These are phyloP conservation scores for Domatiomyces catenatus DNA, from an alignment of 2,329 filamentous ascomycete species.

Conservation along the genomic window DNA sequence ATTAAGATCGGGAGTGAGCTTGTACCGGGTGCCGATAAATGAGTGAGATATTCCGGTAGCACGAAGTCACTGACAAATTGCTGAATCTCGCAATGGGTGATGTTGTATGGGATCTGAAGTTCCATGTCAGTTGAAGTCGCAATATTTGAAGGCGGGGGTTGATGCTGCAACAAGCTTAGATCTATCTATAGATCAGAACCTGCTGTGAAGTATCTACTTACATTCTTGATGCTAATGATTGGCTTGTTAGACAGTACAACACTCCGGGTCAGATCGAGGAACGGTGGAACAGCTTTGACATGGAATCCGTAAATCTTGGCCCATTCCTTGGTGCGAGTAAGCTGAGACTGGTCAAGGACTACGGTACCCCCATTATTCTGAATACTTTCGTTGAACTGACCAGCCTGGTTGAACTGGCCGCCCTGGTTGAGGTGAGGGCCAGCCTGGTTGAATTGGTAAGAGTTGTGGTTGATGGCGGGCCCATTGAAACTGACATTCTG, in stretches of 20 bases:
- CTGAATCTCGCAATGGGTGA: slow-evolving; percentile 34
- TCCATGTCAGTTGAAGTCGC: background rate
- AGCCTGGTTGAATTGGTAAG: too few species aligned
- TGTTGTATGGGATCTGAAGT: slow-evolving; percentile 33
- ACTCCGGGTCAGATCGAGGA: slow-evolving; percentile 12
- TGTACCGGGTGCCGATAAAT: slow-evolving; percentile 18
- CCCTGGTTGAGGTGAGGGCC: background rate
- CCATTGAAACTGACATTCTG: background rate
- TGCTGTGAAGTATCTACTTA: slow-evolving; percentile 11
- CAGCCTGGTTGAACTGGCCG: background rate
- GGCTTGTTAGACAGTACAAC: slow-evolving; percentile 17
- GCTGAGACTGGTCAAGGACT: background rate
- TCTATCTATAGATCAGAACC: background rate
- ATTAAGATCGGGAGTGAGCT: slow-evolving; percentile 34
- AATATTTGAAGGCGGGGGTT: too few species aligned
- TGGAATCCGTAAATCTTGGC: background rate
- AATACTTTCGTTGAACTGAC: background rate
- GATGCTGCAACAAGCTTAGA: too few species aligned
- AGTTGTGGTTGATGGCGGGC: background rate
- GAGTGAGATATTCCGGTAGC: slow-evolving; percentile 18
- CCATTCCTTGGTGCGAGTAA: background rate
- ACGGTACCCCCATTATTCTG: background rate
- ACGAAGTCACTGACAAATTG: slow-evolving; percentile 33
- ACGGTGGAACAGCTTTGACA: slow-evolving; percentile 11
- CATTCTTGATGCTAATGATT: slow-evolving; percentile 22